Evolutionary conservation across 305 asterid genomes (phyloP).

Genomic region (Rubia tinctorum): DNA sequence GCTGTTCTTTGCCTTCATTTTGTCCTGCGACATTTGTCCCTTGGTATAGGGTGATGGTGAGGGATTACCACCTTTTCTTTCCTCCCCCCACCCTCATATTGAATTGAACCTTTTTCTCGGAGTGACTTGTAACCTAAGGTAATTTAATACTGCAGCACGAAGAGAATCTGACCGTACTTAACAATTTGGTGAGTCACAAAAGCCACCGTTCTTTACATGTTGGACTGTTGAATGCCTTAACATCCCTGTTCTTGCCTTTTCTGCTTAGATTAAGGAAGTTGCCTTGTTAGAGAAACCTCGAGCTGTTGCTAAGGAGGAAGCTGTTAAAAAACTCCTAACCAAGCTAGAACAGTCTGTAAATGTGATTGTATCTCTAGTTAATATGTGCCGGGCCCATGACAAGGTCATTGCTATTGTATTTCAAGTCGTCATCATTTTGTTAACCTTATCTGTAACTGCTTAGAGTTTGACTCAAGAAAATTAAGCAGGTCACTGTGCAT

Average conservation of each 20-base stretch:
- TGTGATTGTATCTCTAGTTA: conserved; percentile 63
- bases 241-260: conserved; percentile 10
- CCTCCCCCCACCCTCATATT: background rate
- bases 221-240: conserved; percentile 4
- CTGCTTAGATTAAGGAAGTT: conserved; percentile 62
- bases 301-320: conserved; percentile 44
- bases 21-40: conserved; percentile 62
- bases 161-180: conserved; percentile 63
- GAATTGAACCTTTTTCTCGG: conserved; percentile 16
- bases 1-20: conserved; percentile 53
- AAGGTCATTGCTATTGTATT: conserved; percentile 41
- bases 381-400: conserved; percentile 64
- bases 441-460: conserved; percentile 15
- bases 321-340: conserved; percentile 49
- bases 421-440: conserved; percentile 13
- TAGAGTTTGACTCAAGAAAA: conserved; percentile 19
- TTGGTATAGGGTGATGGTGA: conserved; percentile 86
- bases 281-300: conserved; percentile 50
- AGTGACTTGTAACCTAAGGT: conserved; percentile 26
- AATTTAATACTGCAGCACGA: conserved; percentile 60
- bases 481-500: conserved; percentile 62
- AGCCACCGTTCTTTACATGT: background rate
- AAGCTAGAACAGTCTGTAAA: conserved; percentile 63
- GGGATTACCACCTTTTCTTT: conserved; percentile 17
- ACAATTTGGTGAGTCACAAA: conserved; percentile 58